These are phyloP conservation scores for Carallia brachiata DNA, from an alignment of 345 rosid species.

Conservation along the genomic window DNA sequence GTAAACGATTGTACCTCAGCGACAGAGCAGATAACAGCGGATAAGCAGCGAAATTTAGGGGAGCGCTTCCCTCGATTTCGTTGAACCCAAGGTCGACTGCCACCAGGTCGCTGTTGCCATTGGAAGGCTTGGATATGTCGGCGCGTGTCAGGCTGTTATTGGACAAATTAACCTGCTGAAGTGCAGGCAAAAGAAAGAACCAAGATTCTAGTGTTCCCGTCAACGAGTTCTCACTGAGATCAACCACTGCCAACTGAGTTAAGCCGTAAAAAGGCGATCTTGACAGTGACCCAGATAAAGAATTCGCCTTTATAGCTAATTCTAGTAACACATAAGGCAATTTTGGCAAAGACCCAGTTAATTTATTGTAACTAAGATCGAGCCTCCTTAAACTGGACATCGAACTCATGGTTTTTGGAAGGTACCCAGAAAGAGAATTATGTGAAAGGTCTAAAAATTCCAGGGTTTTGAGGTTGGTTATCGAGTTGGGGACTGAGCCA, in stretches of 20 bases:
- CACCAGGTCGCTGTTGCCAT: slow-evolving; percentile 48
- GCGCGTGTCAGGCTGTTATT: slow-evolving; percentile 61
- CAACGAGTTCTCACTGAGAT: slow-evolving; percentile 78
- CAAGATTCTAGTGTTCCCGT: slow-evolving; percentile 62
- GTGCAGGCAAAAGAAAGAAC: slow-evolving; percentile 65
- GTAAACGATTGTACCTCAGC: slow-evolving; percentile 62
- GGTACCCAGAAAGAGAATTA: slow-evolving; percentile 59
- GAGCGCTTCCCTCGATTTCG: slow-evolving; percentile 48
- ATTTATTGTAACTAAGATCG: slow-evolving; percentile 77
- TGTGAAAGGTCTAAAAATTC: slow-evolving; percentile 59
- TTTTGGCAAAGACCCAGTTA: slow-evolving; percentile 64
- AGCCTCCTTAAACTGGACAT: slow-evolving; percentile 49
- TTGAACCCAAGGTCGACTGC: slow-evolving; percentile 85
- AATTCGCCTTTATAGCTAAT: slow-evolving; percentile 67
- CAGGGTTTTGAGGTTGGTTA: slow-evolving; percentile 45
- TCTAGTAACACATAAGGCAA: slow-evolving; percentile 56
- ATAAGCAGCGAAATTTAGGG: slow-evolving; percentile 51
- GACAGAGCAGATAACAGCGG: slow-evolving; percentile 67
- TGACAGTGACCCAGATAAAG: slow-evolving; percentile 54
- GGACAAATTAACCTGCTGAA: slow-evolving; percentile 77
- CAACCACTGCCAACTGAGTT: slow-evolving; percentile 66
- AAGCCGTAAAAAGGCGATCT: slow-evolving; percentile 52
- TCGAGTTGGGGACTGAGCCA: slow-evolving; percentile 52
- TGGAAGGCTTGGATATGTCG: slow-evolving; percentile 44
- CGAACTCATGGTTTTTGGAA: slow-evolving; percentile 44